A percentile compares a stretch with the other conserved stretches of the same genome.
Evolutionary conservation across 495 filamentous ascomycete genomes (phyloP).

Genomic region (Collariella sp.): DNA sequence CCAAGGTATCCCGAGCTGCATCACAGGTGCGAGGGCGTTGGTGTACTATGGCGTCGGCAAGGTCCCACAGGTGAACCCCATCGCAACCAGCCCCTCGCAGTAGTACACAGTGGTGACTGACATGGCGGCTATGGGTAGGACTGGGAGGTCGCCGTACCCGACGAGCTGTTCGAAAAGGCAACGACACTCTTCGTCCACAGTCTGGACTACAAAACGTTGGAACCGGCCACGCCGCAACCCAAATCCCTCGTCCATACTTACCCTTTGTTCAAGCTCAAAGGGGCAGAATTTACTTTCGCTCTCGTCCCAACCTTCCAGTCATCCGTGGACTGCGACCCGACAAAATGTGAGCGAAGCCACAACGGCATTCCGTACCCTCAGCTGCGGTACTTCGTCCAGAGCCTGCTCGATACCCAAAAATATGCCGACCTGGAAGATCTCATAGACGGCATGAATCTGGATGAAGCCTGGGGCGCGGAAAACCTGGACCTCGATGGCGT

Average conservation of each 20-base stretch:
- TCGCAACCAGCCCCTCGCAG: too few species aligned
- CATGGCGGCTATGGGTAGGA: not conserved
- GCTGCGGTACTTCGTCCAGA: not conserved
- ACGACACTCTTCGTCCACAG: not conserved
- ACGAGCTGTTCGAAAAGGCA: not conserved
- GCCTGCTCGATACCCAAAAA: constrained; percentile 4
- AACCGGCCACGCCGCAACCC: not conserved
- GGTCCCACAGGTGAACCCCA: not conserved
- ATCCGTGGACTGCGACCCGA: not conserved
- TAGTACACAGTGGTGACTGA: not conserved
- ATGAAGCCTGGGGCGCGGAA: constrained; percentile 2
- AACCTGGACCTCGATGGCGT: constrained; percentile 16
- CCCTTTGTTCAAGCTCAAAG: constrained; percentile 1
- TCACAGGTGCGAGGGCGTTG: not conserved
- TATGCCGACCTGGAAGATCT: constrained; percentile 5
- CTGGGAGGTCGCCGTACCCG: constrained; percentile 5
- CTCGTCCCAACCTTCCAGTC: not conserved
- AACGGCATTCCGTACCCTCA: constrained; percentile 5
- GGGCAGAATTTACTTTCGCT: constrained; percentile 1
- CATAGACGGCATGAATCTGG: constrained; percentile 8
- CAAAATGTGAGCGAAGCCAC: constrained; percentile 4
- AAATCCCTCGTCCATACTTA: constrained; percentile 1
- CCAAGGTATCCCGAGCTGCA: not conserved
- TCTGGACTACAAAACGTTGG: not conserved
- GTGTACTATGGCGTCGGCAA: constrained; percentile 2